phyloP scores from a whole-genome alignment of 345 rosid genomes.

The Corchorus olitorius region DNA sequence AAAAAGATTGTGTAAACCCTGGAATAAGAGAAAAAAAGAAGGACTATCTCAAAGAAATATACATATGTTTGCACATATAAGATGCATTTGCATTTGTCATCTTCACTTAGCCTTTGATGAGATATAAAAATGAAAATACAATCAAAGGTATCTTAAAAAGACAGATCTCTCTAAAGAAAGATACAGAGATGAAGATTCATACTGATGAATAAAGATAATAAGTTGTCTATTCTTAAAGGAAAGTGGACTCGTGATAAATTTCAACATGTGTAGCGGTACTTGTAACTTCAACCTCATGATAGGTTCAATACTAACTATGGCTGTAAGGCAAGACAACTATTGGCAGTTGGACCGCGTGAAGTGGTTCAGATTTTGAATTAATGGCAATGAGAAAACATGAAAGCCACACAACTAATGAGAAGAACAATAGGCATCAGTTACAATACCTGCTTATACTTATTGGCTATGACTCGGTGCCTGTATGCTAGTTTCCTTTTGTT shows the following conservation, averaged over 20 bases:
- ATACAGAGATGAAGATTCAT: not conserved
- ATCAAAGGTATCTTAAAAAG: not conserved
- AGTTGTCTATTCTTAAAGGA: not conserved
- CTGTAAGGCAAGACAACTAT: not conserved
- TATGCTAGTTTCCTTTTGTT: slow-evolving; percentile 76
- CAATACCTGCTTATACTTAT: slow-evolving; percentile 63
- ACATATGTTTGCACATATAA: not conserved
- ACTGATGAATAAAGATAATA: not conserved
- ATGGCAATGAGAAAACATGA: not conserved
- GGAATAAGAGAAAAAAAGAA: slow-evolving; percentile 36
- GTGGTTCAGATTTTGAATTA: not conserved
- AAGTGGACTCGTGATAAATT: not conserved
- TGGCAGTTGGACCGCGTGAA: not conserved
- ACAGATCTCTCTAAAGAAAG: not conserved
- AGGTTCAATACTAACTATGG: not conserved
- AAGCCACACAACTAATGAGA: not conserved
- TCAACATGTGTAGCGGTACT: not conserved
- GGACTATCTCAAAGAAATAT: not conserved
- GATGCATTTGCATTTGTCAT: not conserved
- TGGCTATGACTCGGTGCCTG: slow-evolving; percentile 60
- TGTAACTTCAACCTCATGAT: not conserved
- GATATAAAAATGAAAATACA: not conserved
- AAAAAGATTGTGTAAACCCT: slow-evolving; percentile 65
- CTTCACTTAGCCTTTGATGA: not conserved
- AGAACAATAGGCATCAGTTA: slow-evolving; percentile 2